phyloP scores from a whole-genome alignment of 2,329 filamentous ascomycete species.

The Aspergillus hortae region DNA sequence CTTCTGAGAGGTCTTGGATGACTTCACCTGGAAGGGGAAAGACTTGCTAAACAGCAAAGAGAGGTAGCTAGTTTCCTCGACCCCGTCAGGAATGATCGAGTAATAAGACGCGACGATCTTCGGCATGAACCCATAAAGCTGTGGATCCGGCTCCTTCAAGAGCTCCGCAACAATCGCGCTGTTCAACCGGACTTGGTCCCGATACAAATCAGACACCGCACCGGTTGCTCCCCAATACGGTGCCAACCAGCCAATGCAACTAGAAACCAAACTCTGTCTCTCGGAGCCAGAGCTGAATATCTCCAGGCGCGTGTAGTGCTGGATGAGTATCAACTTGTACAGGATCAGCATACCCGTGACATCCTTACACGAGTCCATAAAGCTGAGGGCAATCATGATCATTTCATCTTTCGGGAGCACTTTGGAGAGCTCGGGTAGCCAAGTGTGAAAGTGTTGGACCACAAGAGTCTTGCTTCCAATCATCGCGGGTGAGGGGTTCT shows the following conservation, averaged over 20 bases:
- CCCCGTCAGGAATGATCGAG: conserved; percentile 65
- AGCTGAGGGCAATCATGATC: conserved; percentile 84
- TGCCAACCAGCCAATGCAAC: conserved; percentile 84
- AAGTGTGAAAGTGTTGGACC: conserved; percentile 94
- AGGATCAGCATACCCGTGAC: conserved; percentile 89
- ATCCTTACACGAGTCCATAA: conserved; percentile 82
- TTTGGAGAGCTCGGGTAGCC: conserved; percentile 84
- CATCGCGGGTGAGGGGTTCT: conserved; percentile 75
- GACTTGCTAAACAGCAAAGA: conserved; percentile 85
- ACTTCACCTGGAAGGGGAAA: conserved; percentile 81
- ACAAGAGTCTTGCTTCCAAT: conserved; percentile 93
- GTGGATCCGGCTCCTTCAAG: conserved; percentile 70
- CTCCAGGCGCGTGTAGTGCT: conserved; percentile 80
- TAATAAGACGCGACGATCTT: conserved; percentile 89
- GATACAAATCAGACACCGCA: conserved; percentile 78
- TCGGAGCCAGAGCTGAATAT: conserved; percentile 79
- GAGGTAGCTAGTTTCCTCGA: conserved; percentile 57
- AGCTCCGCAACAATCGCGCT: conserved; percentile 90
- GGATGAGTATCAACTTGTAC: conserved; percentile 88
- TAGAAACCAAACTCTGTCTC: conserved; percentile 68
- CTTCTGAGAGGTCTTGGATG: conserved; percentile 56
- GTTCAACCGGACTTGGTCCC: conserved; percentile 87
- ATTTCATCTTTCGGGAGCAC: conserved; percentile 80
- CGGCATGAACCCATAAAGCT: conserved; percentile 84
- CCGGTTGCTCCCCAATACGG: conserved; percentile 84